Evolutionary conservation across 2,329 filamentous ascomycete genomes (phyloP), one percentile per base, ranked within the genome.

Genomic region (Colletotrichum liaoningense): DNA sequence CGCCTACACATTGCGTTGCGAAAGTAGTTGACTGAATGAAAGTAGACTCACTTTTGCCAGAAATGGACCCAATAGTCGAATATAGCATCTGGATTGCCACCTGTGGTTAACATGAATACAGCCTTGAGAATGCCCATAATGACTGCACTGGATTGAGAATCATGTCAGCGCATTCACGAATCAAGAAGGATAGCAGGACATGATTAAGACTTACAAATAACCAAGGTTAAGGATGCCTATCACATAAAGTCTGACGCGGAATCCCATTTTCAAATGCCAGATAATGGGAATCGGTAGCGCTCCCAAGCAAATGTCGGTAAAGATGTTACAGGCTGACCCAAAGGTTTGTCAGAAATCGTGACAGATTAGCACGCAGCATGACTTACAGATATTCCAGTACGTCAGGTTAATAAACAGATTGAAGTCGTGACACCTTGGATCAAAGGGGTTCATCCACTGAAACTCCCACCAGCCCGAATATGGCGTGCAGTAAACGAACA

Each of bases 111-210:
- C 54, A 83, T 81, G 68, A 79, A 79, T 16, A 81, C 74, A 11
- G 80, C 80, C 75, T 85, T 86, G 35, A 84, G 76, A 26, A 84
- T 79, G n/a, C 83, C 83, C 66, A 84, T 80, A 3, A 77, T 80
- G 38, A 84, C 82, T 5, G 84, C 83, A 19, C 83, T 84, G 54
- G 19, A 71, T 77, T 0, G 26, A 33, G 9, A 35, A 9, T 6
- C 11, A 16, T 11, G 38, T 63, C 2, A 54, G 60, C 16, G 16
- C 9, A 6, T n/a, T 19, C 5, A 3, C 4, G 5, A 19, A 24
- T 5, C 9, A 6, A 24, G 16, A 7, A 5, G 5, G 11, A 9
- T 6, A 6, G 12, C 12, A 19, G 19, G 5, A 4, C 1, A 52
- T 4, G 11, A 5, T 12, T 64, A 77, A 79, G 6, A 65, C 77